phyloP scores from a whole-genome alignment of 305 asterid species.

The Solanum hybrid region DNA sequence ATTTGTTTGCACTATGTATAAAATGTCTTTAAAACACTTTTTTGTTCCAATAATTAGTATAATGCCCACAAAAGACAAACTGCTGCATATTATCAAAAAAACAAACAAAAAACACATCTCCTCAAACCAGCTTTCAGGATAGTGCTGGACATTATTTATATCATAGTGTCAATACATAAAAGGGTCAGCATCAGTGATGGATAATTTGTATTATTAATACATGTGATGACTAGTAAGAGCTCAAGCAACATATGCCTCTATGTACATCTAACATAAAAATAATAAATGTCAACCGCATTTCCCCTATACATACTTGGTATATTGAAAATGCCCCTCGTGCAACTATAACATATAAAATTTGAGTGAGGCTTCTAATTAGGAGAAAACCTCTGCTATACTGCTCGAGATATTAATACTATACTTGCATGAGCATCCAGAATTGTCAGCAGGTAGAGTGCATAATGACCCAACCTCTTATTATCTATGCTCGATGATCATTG shows the following conservation, averaged over 20 bases:
- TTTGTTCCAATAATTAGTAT: not conserved
- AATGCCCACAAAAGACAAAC: not conserved
- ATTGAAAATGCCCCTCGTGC: not conserved
- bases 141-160: not conserved
- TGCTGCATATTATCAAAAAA: not conserved
- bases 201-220: not conserved
- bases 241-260: not conserved
- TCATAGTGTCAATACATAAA: not conserved
- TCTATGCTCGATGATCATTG: not conserved
- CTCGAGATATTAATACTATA: not conserved
- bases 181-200: not conserved
- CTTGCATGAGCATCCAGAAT: not conserved
- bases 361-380: not conserved
- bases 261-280: not conserved
- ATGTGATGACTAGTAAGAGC: not conserved
- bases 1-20: not conserved
- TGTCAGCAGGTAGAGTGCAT: not conserved
- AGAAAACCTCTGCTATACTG: not conserved
- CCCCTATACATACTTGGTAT: not conserved
- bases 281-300: not conserved
- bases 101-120: not conserved
- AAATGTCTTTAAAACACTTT: not conserved
- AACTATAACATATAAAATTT: not conserved
- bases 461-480: not conserved
- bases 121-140: not conserved